phyloP scores from a whole-genome alignment of 2,329 filamentous ascomycete genomes.

The Venturia oleaginea region DNA sequence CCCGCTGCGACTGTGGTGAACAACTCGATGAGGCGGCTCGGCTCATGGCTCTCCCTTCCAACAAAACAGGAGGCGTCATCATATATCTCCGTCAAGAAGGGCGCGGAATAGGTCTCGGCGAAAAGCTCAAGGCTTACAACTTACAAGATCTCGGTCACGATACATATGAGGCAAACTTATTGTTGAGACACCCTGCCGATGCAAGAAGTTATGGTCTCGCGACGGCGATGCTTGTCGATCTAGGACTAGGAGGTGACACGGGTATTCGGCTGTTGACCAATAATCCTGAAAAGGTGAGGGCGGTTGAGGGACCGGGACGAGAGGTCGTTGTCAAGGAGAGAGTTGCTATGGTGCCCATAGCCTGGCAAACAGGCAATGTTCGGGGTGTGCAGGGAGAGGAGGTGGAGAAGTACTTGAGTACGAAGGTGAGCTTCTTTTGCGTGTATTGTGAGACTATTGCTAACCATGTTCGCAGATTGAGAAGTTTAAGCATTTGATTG shows the following conservation, averaged over 20 bases:
- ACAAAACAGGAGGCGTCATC: constrained; percentile 70
- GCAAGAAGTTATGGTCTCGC: constrained; percentile 93
- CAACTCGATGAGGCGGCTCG: constrained; percentile 93
- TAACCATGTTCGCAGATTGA: constrained; percentile 33
- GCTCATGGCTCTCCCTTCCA: constrained; percentile 67
- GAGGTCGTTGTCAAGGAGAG: constrained; percentile 83
- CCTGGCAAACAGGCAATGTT: constrained; percentile 72
- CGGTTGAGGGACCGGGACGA: constrained; percentile 82
- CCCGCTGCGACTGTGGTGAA: constrained; percentile 94
- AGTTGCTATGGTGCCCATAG: constrained; percentile 90
- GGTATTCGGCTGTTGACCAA: constrained; percentile 85
- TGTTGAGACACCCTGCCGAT: constrained; percentile 87
- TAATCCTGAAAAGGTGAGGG: constrained; percentile 93
- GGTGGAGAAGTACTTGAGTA: constrained; percentile 87
- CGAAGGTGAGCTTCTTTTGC: constrained; percentile 59
- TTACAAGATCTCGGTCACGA: constrained; percentile 94
- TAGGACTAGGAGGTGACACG: constrained; percentile 59
- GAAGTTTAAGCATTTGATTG: constrained; percentile 46
- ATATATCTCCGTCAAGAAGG: constrained; percentile 95
- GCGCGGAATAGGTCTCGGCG: constrained; percentile 84
- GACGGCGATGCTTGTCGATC: constrained; percentile 83
- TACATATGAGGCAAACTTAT: constrained; percentile 89
- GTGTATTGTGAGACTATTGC: background rate
- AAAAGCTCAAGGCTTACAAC: constrained; percentile 98
- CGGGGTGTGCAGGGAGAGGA: constrained; percentile 79